These are phyloP conservation scores for Fusarium kyushuense DNA, from an alignment of 2,329 filamentous ascomycete genomes.

Conservation along the genomic window DNA sequence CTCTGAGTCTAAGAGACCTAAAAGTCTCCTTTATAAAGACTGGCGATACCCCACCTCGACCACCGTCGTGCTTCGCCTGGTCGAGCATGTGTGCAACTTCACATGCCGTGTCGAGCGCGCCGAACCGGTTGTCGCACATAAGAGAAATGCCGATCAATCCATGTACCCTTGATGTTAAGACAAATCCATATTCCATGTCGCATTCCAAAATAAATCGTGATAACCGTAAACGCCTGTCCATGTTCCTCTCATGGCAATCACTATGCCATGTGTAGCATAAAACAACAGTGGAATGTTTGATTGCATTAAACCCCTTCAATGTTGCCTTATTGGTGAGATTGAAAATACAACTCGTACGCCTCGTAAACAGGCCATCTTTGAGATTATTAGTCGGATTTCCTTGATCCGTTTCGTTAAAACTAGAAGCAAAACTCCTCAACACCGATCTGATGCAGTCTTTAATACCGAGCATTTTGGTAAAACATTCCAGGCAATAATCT, in stretches of 20 bases:
- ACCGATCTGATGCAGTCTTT: slow-evolving; percentile 52
- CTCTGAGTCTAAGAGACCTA: slow-evolving; percentile 46
- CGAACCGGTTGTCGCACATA: slow-evolving; percentile 29
- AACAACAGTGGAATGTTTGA: slow-evolving; percentile 20
- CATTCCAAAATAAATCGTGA: slow-evolving; percentile 37
- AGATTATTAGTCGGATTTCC: slow-evolving; percentile 41
- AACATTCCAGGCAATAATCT: slow-evolving; percentile 41
- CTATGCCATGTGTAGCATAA: slow-evolving; percentile 22
- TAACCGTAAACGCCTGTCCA: slow-evolving; percentile 37
- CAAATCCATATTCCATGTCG: slow-evolving; percentile 19
- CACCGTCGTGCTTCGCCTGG: slow-evolving; percentile 2
- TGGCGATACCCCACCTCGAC: slow-evolving; percentile 11
- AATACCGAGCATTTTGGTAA: slow-evolving; percentile 45
- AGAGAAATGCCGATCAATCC: slow-evolving; percentile 18
- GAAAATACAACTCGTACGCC: slow-evolving; percentile 24
- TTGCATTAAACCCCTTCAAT: slow-evolving; percentile 29
- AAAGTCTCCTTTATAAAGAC: slow-evolving; percentile 35
- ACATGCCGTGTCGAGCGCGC: slow-evolving; percentile 17
- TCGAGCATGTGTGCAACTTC: slow-evolving; percentile 19
- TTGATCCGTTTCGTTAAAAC: slow-evolving; percentile 35
- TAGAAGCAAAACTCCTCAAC: slow-evolving; percentile 48
- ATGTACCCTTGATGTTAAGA: slow-evolving; percentile 17
- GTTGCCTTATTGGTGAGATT: slow-evolving; percentile 29
- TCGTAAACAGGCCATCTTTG: slow-evolving; percentile 9
- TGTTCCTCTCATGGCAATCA: slow-evolving; percentile 30